Conservation (phyloP, 106 monocot genomes). For the Chionographis japonica region DNA sequence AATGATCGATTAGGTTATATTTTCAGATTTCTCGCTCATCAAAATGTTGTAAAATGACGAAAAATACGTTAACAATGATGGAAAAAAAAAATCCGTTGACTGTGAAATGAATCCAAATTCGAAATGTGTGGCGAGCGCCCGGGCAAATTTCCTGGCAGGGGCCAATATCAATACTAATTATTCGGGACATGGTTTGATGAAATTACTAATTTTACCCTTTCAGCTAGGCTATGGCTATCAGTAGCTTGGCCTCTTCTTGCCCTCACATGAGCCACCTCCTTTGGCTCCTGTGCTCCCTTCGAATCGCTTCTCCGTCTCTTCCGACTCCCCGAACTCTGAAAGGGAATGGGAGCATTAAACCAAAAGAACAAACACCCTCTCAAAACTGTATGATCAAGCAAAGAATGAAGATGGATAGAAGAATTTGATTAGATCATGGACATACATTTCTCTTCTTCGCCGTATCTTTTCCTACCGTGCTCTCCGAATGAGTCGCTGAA, state of each 20-base stretch:
- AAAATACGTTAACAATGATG: too few species aligned
- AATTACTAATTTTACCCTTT: slow-evolving; percentile 38
- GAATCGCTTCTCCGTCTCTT: slow-evolving; percentile 15
- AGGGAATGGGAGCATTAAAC: neutral
- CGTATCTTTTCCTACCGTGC: neutral
- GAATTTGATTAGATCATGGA: neutral
- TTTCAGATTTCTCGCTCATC: too few species aligned
- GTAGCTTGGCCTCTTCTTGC: slow-evolving; percentile 77
- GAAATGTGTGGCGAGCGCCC: too few species aligned
- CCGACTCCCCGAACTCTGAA: slow-evolving; percentile 9
- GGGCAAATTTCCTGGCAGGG: too few species aligned
- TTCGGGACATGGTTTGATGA: neutral
- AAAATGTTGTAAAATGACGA: too few species aligned
- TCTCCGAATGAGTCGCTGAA: slow-evolving; percentile 7
- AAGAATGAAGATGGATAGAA: neutral
- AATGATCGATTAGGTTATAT: too few species aligned
- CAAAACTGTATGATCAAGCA: too few species aligned
- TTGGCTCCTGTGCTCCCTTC: slow-evolving; percentile 35
- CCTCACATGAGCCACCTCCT: slow-evolving; percentile 60
- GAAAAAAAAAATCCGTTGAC: too few species aligned
- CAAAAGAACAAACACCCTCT: neutral
- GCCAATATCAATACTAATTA: too few species aligned
- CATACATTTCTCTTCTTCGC: slow-evolving; percentile 24
- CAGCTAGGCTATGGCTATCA: slow-evolving; percentile 73
- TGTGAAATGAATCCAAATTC: too few species aligned